A percentile compares a stretch with the other conserved stretches of the same genome.
phyloP scores from a whole-genome alignment of 441 rosid species.

The Erodium moschatum region DNA sequence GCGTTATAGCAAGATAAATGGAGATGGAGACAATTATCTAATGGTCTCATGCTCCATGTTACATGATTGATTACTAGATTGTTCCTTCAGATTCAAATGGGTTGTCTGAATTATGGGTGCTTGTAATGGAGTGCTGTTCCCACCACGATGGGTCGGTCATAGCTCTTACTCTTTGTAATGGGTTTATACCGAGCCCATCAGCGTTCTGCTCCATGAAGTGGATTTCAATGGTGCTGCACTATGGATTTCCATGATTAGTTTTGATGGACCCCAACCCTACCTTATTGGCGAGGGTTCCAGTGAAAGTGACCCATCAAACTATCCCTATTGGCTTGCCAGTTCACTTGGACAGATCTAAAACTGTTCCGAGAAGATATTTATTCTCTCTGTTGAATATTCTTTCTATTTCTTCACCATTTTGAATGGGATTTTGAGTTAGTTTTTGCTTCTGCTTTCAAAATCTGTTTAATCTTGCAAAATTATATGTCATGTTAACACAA shows the following conservation, averaged over 20 bases:
- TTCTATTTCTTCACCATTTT: no score
- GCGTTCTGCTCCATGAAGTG: neutral
- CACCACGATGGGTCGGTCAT: neutral
- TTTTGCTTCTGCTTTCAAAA: neutral
- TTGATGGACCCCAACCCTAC: neutral
- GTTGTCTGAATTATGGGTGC: neutral
- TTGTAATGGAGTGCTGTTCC: neutral
- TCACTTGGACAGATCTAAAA: neutral
- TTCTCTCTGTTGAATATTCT: neutral
- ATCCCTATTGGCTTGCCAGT: neutral
- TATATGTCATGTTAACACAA: neutral
- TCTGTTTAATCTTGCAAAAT: constrained; percentile 1
- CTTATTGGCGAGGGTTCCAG: neutral
- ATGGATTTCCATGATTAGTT: constrained; percentile 1
- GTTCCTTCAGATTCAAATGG: neutral
- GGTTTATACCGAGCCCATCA: constrained; percentile 4
- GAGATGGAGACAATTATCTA: neutral
- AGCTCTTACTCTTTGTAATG: neutral
- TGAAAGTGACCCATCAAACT: neutral
- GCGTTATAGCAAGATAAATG: neutral
- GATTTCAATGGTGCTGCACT: neutral
- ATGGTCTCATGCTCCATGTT: neutral
- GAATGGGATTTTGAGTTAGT: neutral
- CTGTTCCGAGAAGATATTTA: neutral
- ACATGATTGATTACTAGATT: neutral